These are phyloP conservation scores for Emericellopsis atlantica DNA, from an alignment of 2,329 filamentous ascomycete genomes.

Conservation along the genomic window DNA sequence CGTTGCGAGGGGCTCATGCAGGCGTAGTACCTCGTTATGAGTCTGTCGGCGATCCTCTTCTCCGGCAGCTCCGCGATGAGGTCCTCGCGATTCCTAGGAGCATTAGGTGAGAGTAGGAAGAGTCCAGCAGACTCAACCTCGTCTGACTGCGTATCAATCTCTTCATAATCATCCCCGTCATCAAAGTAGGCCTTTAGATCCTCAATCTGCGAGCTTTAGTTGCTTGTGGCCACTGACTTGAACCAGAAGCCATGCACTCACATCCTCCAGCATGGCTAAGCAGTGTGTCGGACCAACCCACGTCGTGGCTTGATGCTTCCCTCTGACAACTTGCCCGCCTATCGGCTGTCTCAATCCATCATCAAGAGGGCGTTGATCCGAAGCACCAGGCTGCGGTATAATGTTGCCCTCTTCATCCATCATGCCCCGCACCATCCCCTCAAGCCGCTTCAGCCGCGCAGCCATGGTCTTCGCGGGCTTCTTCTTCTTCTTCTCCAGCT, in stretches of 20 bases:
- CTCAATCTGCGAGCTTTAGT: slow-evolving; percentile 33
- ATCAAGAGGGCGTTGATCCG: slow-evolving; percentile 25
- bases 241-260: slow-evolving; percentile 16
- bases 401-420: slow-evolving; percentile 3
- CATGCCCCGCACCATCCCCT: slow-evolving; percentile 9
- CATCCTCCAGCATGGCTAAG: slow-evolving; percentile 47
- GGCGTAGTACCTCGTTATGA: slow-evolving; percentile 40
- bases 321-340: slow-evolving; percentile 14
- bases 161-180: slow-evolving; percentile 22
- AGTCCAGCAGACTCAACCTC: slow-evolving; percentile 26
- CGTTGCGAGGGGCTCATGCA: slow-evolving; percentile 34
- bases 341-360: neutral
- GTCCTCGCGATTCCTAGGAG: slow-evolving; percentile 28
- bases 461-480: slow-evolving; percentile 1
- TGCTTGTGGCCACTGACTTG: no score
- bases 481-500: slow-evolving; percentile 2
- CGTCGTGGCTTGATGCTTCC: slow-evolving; percentile 29
- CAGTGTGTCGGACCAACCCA: slow-evolving; percentile 49
- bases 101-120: slow-evolving; percentile 25
- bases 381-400: slow-evolving; percentile 28
- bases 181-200: slow-evolving; percentile 47
- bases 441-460: slow-evolving; percentile 10
- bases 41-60: slow-evolving; percentile 29
- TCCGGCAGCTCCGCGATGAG: slow-evolving; percentile 35
- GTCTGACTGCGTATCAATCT: slow-evolving; percentile 11